phyloP scores from a whole-genome alignment of 495 filamentous ascomycete genomes.

The Podospora pseudoanserina region DNA sequence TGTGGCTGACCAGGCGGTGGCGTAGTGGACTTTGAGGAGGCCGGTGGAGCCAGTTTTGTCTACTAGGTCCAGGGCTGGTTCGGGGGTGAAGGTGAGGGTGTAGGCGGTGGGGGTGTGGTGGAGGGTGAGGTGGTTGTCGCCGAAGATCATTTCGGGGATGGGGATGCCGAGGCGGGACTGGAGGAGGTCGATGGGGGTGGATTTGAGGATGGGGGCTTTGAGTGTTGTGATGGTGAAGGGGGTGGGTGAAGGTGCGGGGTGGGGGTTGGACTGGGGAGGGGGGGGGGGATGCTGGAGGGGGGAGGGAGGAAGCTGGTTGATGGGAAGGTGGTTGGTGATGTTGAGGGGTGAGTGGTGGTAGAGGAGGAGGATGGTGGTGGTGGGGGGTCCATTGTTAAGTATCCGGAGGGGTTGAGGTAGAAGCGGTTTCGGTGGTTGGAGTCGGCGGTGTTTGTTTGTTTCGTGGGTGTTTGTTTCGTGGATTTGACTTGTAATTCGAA shows the following conservation, averaged over 20 bases:
- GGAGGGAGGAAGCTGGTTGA: neutral
- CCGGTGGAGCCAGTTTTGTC: conserved; percentile 77
- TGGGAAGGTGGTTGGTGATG: neutral
- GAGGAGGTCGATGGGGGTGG: conserved; percentile 85
- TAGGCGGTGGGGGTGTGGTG: conserved; percentile 66
- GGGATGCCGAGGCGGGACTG: conserved; percentile 72
- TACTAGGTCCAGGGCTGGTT: conserved; percentile 80
- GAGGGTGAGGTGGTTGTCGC: conserved; percentile 79
- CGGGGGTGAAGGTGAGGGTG: conserved; percentile 75
- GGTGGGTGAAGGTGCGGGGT: conserved; percentile 49
- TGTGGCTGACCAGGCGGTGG: conserved; percentile 80
- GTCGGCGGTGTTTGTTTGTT: neutral
- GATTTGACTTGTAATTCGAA: no score
- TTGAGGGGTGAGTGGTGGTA: neutral
- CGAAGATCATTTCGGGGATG: conserved; percentile 98
- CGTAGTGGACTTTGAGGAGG: conserved; percentile 93
- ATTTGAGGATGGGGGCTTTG: conserved; percentile 89
- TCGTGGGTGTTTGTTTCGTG: neutral
- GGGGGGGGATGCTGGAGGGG: neutral
- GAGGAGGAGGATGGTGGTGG: neutral
- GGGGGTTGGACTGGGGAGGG: conserved; percentile 9
- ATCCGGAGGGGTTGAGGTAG: neutral
- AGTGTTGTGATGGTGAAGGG: conserved; percentile 71
- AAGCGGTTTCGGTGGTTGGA: neutral
- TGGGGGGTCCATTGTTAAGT: conserved; percentile 11